phyloP scores from a whole-genome alignment of 2,329 filamentous ascomycete species.

The Allantophomopsis cytisporea region DNA sequence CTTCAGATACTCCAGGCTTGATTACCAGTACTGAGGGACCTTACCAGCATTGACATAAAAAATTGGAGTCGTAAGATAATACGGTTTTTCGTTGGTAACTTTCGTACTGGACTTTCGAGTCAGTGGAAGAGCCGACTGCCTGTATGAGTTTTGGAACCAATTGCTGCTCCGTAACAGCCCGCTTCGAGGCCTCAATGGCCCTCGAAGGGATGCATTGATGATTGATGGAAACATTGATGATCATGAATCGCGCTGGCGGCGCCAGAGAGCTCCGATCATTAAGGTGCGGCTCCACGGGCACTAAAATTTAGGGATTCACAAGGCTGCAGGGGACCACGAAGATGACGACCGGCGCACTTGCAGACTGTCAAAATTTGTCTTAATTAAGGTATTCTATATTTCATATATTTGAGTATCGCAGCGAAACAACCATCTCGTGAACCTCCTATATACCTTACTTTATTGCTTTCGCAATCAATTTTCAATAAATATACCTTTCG shows the following conservation, averaged over 20 bases:
- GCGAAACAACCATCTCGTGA: too few species aligned
- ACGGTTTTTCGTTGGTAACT: slow-evolving; percentile 53
- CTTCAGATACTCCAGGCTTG: not conserved
- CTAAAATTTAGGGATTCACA: too few species aligned
- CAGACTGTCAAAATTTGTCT: too few species aligned
- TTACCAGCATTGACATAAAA: slow-evolving; percentile 96
- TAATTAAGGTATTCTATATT: too few species aligned
- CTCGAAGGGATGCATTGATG: slow-evolving; percentile 6
- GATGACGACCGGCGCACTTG: too few species aligned
- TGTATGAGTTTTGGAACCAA: slow-evolving; percentile 12
- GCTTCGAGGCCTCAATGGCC: slow-evolving; percentile 4
- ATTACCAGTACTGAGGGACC: not conserved
- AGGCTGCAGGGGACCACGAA: too few species aligned
- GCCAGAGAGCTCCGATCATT: not conserved
- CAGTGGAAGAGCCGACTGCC: too few species aligned
- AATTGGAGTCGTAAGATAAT: slow-evolving; percentile 91
- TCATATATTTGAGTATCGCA: too few species aligned
- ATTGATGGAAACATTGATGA: slow-evolving; percentile 9
- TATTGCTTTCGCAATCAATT: too few species aligned
- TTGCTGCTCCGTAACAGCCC: slow-evolving; percentile 2
- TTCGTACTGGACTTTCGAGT: slow-evolving; percentile 3
- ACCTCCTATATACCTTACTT: too few species aligned
- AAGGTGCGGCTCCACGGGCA: not conserved
- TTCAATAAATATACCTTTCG: too few species aligned
- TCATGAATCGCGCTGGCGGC: not conserved